Evolutionary conservation across 225 moss, liverwort and hornwort genomes (phyloP), one percentile per base, ranked within the genome.

Genomic region (Pseudisothecium myosuroides): DNA sequence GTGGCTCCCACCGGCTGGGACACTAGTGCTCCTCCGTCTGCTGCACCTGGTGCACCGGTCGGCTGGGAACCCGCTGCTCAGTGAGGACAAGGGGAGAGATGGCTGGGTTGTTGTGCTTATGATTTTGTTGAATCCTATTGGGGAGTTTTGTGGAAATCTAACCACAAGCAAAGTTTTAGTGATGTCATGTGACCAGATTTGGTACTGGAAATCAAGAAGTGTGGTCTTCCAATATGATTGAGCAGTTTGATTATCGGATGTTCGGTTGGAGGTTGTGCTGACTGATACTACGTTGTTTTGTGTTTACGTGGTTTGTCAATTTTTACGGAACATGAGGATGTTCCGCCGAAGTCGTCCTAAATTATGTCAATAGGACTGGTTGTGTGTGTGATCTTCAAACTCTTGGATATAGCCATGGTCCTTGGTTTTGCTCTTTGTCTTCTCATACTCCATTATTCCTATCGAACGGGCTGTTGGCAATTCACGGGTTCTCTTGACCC

Each of bases 41-140:
- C 66, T 80, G 81, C 88, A 11, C 65, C 88, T 49, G 89, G 52
- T 80, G 89, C 89, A 26, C 89, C 89, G 7, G 89, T 66, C 22
- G 91, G 89, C 23, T 91, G 91, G 91, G 91, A 91, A 65, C 91
- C 91, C 6, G 91, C 91, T 74, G 17, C 91, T 60, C 87, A 34
- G 91, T 89, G 34, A 91, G 54, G 73, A 41, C 37, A 7, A 58
- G n/a, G 47, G 49, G 49, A 84, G 49, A 87, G 87, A 66, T 87
- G 80, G 26, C 37, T 14, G 68, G 82, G 19, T 79, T 37, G 79
- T 6, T n/a, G 26, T 88, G 74, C 58, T 6, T 49, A 41, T 22
- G 74, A 72, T 83, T 76, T 82, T 63, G 77, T 76, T 62, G 79
- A 58, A 34, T 79, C 50, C 9, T 47, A 36, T 37, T 78, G 83